Percentiles rank a stretch among this genome's conserved stretches.
phyloP scores from a whole-genome alignment of 225 moss, liverwort and hornwort species.

The Takakia lepidozioides region DNA sequence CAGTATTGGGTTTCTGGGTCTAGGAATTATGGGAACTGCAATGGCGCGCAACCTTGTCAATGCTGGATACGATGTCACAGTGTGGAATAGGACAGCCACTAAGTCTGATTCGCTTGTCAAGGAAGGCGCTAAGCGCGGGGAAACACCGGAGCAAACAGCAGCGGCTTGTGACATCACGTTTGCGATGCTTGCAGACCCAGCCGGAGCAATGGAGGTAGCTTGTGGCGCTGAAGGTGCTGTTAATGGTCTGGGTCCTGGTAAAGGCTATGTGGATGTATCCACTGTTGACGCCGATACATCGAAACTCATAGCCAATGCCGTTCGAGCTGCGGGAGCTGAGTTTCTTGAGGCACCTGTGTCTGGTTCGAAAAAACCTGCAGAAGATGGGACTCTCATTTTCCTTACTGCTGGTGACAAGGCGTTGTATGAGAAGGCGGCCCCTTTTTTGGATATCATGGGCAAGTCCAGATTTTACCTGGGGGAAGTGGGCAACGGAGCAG shows the following conservation, averaged over 20 bases:
- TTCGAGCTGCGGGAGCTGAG: conserved; percentile 62
- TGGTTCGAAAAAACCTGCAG: conserved; percentile 88
- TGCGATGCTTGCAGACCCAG: conserved; percentile 87
- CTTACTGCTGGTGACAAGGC: conserved; percentile 71
- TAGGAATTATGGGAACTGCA: conserved; percentile 88
- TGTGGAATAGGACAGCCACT: conserved; percentile 79
- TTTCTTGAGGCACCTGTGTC: conserved; percentile 97
- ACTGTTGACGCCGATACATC: conserved; percentile 78
- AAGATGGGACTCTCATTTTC: conserved; percentile 81
- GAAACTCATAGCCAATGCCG: conserved; percentile 52
- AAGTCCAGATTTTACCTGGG: conserved; percentile 89
- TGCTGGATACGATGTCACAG: conserved; percentile 86
- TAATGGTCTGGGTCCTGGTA: conserved; percentile 73
- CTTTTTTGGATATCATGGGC: conserved; percentile 89
- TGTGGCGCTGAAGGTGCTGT: conserved; percentile 71
- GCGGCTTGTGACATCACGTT: conserved; percentile 88
- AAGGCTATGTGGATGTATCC: conserved; percentile 93
- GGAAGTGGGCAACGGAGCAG: conserved; percentile 82
- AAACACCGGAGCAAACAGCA: conserved; percentile 63
- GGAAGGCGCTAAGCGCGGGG: conserved; percentile 84
- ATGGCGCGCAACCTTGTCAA: conserved; percentile 89
- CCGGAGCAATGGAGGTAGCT: conserved; percentile 83
- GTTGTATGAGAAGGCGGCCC: conserved; percentile 63
- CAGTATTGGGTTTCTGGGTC: conserved; percentile 77
- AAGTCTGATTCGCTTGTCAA: conserved; percentile 79